These are phyloP conservation scores for Fagopyrum esculentum DNA, from an alignment of 148 eudicot genomes.

Conservation along the genomic window DNA sequence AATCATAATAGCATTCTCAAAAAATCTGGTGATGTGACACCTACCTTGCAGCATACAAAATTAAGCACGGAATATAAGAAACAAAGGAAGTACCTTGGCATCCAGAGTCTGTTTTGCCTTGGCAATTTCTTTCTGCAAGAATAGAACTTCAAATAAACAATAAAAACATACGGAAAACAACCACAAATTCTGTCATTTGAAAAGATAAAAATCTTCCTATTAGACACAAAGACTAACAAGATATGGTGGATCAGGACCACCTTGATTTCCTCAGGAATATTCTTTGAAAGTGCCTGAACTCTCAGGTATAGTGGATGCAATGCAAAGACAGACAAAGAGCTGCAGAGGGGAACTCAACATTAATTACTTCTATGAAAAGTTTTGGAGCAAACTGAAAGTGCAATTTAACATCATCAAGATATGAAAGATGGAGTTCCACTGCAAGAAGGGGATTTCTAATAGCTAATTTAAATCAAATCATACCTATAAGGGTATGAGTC, in stretches of 20 bases:
- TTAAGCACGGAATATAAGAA: constrained; percentile 5
- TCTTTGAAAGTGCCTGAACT: constrained; percentile 68
- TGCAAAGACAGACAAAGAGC: constrained; percentile 96
- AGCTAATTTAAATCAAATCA: constrained; percentile 8
- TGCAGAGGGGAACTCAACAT: constrained; percentile 28
- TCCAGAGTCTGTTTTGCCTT: constrained; percentile 52
- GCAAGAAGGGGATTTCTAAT: background rate
- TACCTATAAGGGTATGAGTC: constrained; percentile 98
- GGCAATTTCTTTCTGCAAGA: constrained; percentile 65
- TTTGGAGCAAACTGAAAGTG: background rate
- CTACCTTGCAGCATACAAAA: background rate
- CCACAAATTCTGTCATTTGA: background rate
- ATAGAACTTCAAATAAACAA: constrained; percentile 11
- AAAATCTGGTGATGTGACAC: background rate
- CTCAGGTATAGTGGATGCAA: constrained; percentile 91
- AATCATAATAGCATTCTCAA: background rate
- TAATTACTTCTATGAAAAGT: constrained; percentile 8
- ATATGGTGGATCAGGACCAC: constrained; percentile 25
- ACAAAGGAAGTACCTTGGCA: constrained; percentile 53
- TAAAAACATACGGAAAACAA: no score
- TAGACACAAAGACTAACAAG: background rate
- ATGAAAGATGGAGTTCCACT: background rate
- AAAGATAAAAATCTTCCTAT: background rate
- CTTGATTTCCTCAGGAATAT: constrained; percentile 72
- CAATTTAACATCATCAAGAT: background rate